Evolutionary conservation across 2,329 filamentous ascomycete genomes (phyloP).

Genomic region (Hypomyces perniciosus): DNA sequence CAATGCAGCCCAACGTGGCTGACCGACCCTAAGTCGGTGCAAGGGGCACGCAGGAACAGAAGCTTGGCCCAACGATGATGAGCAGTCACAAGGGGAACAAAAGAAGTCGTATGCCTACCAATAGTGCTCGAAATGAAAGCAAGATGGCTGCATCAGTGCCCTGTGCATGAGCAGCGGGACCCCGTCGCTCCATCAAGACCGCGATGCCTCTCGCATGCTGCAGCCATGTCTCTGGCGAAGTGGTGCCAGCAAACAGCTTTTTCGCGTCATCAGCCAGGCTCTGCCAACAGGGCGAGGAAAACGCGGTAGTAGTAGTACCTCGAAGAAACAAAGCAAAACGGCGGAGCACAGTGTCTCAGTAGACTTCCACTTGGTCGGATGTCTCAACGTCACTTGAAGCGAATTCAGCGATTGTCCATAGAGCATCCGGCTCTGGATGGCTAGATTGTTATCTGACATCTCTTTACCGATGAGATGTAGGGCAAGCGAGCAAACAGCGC

Average conservation of each 20-base stretch:
- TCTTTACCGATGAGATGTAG: constrained; percentile 34
- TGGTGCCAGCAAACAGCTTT: constrained; percentile 38
- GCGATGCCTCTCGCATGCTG: constrained; percentile 34
- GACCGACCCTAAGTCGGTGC: no score
- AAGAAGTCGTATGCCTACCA: constrained; percentile 23
- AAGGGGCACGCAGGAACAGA: no score
- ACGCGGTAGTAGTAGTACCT: constrained; percentile 22
- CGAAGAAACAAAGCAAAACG: constrained; percentile 35
- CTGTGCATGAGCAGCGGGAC: constrained; percentile 28
- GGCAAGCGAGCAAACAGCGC: constrained; percentile 31
- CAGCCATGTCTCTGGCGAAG: constrained; percentile 30
- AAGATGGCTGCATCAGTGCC: constrained; percentile 34
- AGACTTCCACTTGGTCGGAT: constrained; percentile 32
- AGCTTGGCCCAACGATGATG: no score
- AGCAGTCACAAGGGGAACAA: no score
- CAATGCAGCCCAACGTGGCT: no score
- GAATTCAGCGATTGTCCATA: constrained; percentile 32
- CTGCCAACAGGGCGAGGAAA: background rate
- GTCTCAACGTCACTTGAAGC: constrained; percentile 31
- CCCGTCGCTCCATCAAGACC: constrained; percentile 34
- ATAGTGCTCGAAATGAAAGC: constrained; percentile 31
- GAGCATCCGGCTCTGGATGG: constrained; percentile 31
- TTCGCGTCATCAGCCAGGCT: constrained; percentile 13
- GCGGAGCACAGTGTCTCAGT: constrained; percentile 37
- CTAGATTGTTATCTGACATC: constrained; percentile 21